Evolutionary conservation across 164 flowering plant genomes (phyloP).

Genomic region (Vitis labrusca): DNA sequence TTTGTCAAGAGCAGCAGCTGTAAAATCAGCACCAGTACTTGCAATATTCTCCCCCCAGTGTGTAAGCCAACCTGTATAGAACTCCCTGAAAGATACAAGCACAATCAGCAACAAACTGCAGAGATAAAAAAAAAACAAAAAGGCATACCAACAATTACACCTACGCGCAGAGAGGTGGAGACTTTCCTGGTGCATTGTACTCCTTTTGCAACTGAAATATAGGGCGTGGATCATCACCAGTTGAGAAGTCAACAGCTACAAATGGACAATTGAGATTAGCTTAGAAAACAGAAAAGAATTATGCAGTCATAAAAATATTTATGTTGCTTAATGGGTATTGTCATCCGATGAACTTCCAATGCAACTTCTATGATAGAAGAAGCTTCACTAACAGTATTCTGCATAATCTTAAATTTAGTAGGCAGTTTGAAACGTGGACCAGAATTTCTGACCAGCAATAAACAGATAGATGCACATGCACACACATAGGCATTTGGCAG

Average conservation of each 20-base stretch:
- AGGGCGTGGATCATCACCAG: conserved; percentile 87
- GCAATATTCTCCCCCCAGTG: conserved; percentile 93
- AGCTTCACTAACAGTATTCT: too few relatives aligned
- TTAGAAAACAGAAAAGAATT: background rate
- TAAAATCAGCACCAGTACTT: conserved; percentile 54
- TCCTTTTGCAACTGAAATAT: conserved; percentile 84
- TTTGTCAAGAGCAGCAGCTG: conserved; percentile 59
- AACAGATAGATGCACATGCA: too few relatives aligned
- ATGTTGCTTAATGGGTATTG: background rate
- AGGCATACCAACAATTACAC: conserved; percentile 22
- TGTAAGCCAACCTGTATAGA: conserved; percentile 98
- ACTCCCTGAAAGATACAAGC: conserved; percentile 61
- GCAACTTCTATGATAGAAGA: background rate
- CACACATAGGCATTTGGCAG: too few relatives aligned
- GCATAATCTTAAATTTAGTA: too few relatives aligned
- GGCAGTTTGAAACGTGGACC: too few relatives aligned
- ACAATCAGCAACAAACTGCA: conserved; percentile 10
- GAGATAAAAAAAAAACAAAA: background rate
- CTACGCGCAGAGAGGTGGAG: conserved; percentile 87
- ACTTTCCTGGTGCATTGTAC: conserved; percentile 89
- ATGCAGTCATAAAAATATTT: background rate
- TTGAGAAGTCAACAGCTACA: conserved; percentile 90
- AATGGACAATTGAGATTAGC: conserved; percentile 8
- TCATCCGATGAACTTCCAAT: background rate
- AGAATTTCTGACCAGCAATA: too few relatives aligned